Evolutionary conservation across 1,284 basidiomycete species (phyloP), one percentile per base, ranked within the genome.

Genomic region (Bondarzewia mesenterica): DNA sequence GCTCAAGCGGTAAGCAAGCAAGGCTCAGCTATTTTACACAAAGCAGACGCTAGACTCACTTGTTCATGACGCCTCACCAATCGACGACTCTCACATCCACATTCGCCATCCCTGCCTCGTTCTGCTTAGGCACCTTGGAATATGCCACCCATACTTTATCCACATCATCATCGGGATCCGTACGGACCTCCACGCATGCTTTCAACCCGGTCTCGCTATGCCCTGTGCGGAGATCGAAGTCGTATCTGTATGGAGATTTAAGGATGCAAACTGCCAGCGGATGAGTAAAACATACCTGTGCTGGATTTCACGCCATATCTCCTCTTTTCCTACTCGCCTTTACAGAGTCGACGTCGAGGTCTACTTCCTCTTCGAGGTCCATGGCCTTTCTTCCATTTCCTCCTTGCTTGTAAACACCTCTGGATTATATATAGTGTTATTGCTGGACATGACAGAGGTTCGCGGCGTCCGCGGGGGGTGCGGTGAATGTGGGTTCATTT

Each of bases 51-150:
- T 8, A 15, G 21, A 66, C 78, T 70, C 71, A 90, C 87, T 87
- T 94, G 50, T 93, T 97, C 69, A 96, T 81, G 49, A 97, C 80
- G 4, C 94, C 95, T 59, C 92, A 74, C 91, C 92, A 95, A 4
- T 83, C 79, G 36, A 94, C 73, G 22, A 91, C 75, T 40, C 76
- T 75, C 22, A 82, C 68, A 48, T 74, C 73, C 29, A 50, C 54
- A 58, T 36, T 60, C 44, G 58, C 58, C 62, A 21, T 57, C 54
- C 25, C 50, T 48, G n/a, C 63, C 57, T 27, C 71, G 52, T 12
- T 67, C 59, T 65, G 58, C 46, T 68, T 58, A 57, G 71, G 61
- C 61, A 72, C 53, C 45, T 62, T 65, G n/a, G 66, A 59, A 43
- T 73, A 66, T 1, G 82, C 84, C 36, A 66, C 66, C 52, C 89